Percentiles rank a stretch among this genome's conserved stretches.
Evolutionary conservation across 495 filamentous ascomycete species (phyloP).

Genomic region (Achaetomiella virescens): DNA sequence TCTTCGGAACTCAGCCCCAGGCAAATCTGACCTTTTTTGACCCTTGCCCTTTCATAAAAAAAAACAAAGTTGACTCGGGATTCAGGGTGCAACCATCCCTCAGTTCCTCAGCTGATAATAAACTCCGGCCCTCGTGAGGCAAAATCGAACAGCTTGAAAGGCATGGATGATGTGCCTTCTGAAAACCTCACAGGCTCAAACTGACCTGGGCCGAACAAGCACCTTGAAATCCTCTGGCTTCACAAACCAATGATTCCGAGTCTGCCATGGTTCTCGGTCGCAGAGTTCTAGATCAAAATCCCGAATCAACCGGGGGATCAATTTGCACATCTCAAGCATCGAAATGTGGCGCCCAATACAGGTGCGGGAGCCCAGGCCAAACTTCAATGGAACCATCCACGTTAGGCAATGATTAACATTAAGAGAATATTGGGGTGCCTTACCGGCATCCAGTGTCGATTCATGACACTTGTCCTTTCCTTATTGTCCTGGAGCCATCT

Average conservation of each 20-base stretch:
- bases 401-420: not conserved
- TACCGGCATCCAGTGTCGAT: constrained; percentile 16
- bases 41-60: too few species aligned
- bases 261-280: not conserved
- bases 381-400: constrained; percentile 22
- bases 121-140: too few species aligned
- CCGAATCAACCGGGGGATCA: constrained; percentile 55
- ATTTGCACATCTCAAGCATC: constrained; percentile 58
- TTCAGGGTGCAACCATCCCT: too few species aligned
- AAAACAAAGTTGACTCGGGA: too few species aligned
- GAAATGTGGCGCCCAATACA: constrained; percentile 63
- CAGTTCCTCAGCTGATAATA: too few species aligned
- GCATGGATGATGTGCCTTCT: too few species aligned
- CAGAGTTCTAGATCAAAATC: constrained; percentile 38
- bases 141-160: too few species aligned
- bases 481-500: constrained; percentile 42
- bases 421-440: not conserved
- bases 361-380: constrained; percentile 55
- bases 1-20: too few species aligned
- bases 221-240: not conserved
- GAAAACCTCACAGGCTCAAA: too few species aligned
- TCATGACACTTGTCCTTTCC: constrained; percentile 5
- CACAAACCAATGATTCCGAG: not conserved
- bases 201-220: too few species aligned
- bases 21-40: too few species aligned